Base-by-base conservation (phyloP, 164 flowering plant genomes). In the Tetrastigma voinierianum region DNA sequence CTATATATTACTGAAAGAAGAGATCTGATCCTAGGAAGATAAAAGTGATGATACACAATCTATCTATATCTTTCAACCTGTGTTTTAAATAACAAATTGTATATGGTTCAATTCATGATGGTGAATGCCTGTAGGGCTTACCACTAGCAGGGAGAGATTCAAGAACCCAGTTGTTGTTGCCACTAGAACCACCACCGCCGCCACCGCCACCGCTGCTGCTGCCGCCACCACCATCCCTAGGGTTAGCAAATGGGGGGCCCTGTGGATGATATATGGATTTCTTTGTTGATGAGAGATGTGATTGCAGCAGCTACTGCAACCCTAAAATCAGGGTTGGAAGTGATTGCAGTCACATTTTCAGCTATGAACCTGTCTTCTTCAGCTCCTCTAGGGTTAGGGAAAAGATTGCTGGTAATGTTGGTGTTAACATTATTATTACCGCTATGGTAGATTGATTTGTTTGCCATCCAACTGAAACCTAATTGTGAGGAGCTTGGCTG, bases 251-350 rank as follows among this genome's bases (percentile, higher is more conserved):
- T 20, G 64, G 15, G 15, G 51, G 63, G 21, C 16, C 57, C 65
- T 46, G 4, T 49, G 58, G 57, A 25, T 51, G 71, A 57, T 20
- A 67, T 49, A 17, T 65, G 76, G 62, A 66, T 75, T 56, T 82
- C 86, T 46, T 80, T 84, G 51, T 65, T 81, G 44, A 87, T 81
- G 51, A 87, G 61, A 4, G 93, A 86, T 9, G 86, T 69, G 60
- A 87, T 83, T 15, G 91, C 91, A 15, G 91, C 91, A 10, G 93
- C 91, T n/a, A 90, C 86, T 4, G 91, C 87, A 32, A 73, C 91
- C 64, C 84, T 80, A 66, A 90, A 85, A 52, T 85, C 84, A 5
- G 90, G 87, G 73, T 90, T 87, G 14, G 88, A 85, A 65, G 91
- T 81, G 51, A 84, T 77, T 0, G 81, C 78, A 19, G 81, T 76